Percentiles rank a stretch among this genome's conserved stretches.
Conservation (phyloP, 202 grass and related monocot genomes). For the Zoysia matrella region DNA sequence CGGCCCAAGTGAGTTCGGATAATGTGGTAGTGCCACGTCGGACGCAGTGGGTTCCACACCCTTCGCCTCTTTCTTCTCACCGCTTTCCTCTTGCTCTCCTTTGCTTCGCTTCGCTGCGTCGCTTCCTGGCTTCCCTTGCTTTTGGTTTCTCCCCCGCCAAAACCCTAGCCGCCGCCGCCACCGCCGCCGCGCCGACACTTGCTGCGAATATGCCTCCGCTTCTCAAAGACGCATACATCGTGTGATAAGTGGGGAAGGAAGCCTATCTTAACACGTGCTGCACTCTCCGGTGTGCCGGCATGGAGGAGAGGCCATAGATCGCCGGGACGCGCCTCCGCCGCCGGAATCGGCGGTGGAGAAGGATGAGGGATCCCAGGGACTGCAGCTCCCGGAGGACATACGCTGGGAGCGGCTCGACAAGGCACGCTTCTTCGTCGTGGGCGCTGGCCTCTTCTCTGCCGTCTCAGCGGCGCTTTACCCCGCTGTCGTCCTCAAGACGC, state of each 20-base stretch:
- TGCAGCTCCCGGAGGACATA: conserved; percentile 75
- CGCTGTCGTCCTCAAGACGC: conserved; percentile 86
- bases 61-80: conserved; percentile 1
- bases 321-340: conserved; percentile 39
- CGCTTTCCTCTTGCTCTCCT: background rate
- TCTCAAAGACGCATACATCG: background rate
- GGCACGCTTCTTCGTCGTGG: conserved; percentile 87
- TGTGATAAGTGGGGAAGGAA: conserved; percentile 13
- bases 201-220: conserved; percentile 30
- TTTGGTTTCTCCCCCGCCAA: background rate
- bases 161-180: conserved; percentile 37
- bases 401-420: conserved; percentile 90
- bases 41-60: conserved; percentile 30
- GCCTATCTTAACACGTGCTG: background rate
- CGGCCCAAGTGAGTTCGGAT: background rate
- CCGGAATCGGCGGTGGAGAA: conserved; percentile 50
- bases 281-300: conserved; percentile 35
- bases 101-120: background rate
- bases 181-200: background rate
- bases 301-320: conserved; percentile 80
- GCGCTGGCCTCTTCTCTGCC: conserved; percentile 62
- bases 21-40: conserved; percentile 35
- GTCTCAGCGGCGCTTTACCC: conserved; percentile 64
- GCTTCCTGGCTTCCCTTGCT: background rate
- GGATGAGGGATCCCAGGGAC: conserved; percentile 39